These are phyloP conservation scores for Moricandia arvensis DNA, from an alignment of 345 rosid genomes.

Conservation along the genomic window DNA sequence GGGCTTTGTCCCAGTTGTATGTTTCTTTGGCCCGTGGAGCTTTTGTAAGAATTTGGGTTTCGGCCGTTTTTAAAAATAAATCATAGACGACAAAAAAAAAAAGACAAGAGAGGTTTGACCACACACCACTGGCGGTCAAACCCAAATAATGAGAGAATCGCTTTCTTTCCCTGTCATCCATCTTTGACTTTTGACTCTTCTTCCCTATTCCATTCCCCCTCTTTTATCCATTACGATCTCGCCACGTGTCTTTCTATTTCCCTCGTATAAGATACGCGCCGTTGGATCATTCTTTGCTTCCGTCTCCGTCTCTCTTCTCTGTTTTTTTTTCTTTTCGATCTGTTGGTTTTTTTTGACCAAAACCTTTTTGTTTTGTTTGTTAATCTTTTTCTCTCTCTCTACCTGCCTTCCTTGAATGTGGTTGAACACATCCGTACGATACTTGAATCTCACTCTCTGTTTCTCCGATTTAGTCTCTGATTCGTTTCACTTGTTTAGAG, in stretches of 20 bases:
- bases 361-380: conserved; percentile 10
- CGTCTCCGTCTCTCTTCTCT: conserved; percentile 37
- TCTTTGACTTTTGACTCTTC: conserved; percentile 48
- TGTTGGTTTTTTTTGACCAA: conserved; percentile 43
- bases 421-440: conserved; percentile 43
- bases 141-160: conserved; percentile 36
- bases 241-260: conserved; percentile 24
- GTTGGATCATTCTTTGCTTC: conserved; percentile 26
- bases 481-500: conserved; percentile 11
- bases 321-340: conserved; percentile 15
- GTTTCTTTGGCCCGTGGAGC: too few species aligned
- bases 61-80: too few species aligned
- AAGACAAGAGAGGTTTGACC: conserved; percentile 39
- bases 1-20: too few species aligned
- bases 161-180: conserved; percentile 48
- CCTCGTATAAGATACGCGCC: not conserved
- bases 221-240: not conserved
- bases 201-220: not conserved
- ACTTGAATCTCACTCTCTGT: conserved; percentile 41
- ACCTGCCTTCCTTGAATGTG: conserved; percentile 39
- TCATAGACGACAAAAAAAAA: too few species aligned
- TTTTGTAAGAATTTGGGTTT: too few species aligned
- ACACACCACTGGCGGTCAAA: conserved; percentile 47
- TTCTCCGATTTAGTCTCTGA: conserved; percentile 6
- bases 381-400: not conserved